Evolutionary conservation across 805 yeast genomes (phyloP), one percentile per base, ranked within the genome.

Genomic region (Pichia thaimueangensis): DNA sequence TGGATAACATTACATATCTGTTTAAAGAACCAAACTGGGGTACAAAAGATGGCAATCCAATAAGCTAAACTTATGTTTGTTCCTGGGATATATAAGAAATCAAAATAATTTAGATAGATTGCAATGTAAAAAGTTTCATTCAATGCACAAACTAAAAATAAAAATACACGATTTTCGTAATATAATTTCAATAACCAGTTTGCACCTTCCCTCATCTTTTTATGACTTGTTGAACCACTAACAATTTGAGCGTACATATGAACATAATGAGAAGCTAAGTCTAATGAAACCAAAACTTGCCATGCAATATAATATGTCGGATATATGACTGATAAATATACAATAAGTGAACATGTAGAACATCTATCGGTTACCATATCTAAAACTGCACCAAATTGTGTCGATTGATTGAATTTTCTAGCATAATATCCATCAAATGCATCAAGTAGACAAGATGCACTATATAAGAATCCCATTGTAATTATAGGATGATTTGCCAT

Each of bases 281-380:
- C 94, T 54, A 93, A 69, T 10, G 94, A 83, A 39, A 89, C 80
- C 53, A 93, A 70, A 21, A 86, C 53, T 67, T 93, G 99, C 80
- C 91, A 89, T 8, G 79, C 51, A 11, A 85, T 64, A 39, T 76
- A 68, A 64, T 70, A 83, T 25, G 63, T 54, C 7, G 97, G 97
- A 57, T 86, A 91, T 36, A 84, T 68, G 29, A 85, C 80, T 51
- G 93, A 78, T 45, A 93, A 70, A 62, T 76, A 93, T 61, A 95
- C 88, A 52, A 93, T 80, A 56, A 93, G 73, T n/a, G 96, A 83
- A 12, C 95, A 78, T 0, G 99, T 93, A 12, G 98, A 89, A 60
- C 97, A 93, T 58, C 99, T 74, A 62, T 93, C 99, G 16, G 98
- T 91, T 25, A 93, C 97, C 99, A 93, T 93, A 64, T 93, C 99